Conservation (phyloP, 495 filamentous ascomycete genomes). For the Aspergillus nidulans region DNA sequence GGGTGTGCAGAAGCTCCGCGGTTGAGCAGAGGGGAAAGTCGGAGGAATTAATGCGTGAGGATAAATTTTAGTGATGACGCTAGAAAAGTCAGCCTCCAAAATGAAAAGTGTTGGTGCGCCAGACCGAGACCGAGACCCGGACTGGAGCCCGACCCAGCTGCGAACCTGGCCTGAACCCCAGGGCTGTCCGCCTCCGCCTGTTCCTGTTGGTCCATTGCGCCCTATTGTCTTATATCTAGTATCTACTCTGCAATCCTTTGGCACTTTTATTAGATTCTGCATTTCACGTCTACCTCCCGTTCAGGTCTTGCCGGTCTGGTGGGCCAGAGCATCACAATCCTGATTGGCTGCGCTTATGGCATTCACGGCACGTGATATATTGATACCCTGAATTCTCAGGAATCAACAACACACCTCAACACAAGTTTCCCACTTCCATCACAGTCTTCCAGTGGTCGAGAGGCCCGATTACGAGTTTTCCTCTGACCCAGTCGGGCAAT, state of each 20-base stretch:
- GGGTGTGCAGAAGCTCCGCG: slow-evolving; percentile 30
- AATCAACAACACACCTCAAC: not conserved
- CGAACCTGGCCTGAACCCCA: slow-evolving; percentile 9
- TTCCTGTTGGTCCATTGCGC: not conserved
- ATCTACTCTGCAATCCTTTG: not conserved
- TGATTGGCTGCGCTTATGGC: not conserved
- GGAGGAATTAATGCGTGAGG: slow-evolving; percentile 41
- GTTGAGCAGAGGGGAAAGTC: slow-evolving; percentile 43
- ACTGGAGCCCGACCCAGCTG: not conserved
- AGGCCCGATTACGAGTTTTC: not conserved
- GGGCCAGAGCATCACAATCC: not conserved
- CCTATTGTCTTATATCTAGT: not conserved
- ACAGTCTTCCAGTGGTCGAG: not conserved
- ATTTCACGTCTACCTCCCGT: no score
- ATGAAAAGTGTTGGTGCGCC: slow-evolving; percentile 24
- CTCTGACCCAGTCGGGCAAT: not conserved
- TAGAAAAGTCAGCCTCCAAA: slow-evolving; percentile 42
- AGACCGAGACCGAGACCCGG: slow-evolving; percentile 20
- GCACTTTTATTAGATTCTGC: no score
- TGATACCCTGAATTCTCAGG: slow-evolving; percentile 3
- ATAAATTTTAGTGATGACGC: slow-evolving; percentile 50
- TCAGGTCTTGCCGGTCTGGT: not conserved
- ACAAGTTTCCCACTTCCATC: not conserved
- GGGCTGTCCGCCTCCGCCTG: slow-evolving; percentile 16
- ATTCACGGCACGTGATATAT: not conserved